Base-by-base conservation (phyloP, 192 early-diverging fungal species). In the Coemansia sp. region DNA sequence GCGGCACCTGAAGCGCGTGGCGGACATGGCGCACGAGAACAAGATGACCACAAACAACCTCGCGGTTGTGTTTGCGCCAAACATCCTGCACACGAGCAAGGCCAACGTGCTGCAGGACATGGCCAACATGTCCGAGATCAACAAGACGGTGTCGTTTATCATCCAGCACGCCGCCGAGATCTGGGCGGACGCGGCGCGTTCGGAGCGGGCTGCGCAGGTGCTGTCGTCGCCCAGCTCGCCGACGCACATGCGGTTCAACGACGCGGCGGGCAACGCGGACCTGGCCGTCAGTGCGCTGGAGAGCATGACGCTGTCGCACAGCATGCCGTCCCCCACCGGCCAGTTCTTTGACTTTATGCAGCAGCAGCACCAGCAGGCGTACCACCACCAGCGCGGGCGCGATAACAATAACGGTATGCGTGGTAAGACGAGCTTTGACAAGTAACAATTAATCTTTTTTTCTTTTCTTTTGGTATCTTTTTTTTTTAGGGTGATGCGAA, bases 31-130 rank as follows among this genome's bases (percentile, higher is more conserved):
- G 30, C 60, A 65, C 30, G 71, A 82, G 23, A 98, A 98, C 71
- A 83, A 91, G 54, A 98, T 98, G 96, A 87, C 84, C 4, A 70
- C 91, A 35, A 92, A 94, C 68, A 98, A 97, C 52, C 69, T 98
- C 50, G 86, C 92, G 21, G 93, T 96, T 31, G 92, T 98, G 24
- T 96, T 98, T 88, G 94, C 88, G 5, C 93, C 92, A 10, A 95
- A 90, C 5, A 64, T 98, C 25, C 66, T 92, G 78, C 84, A 85
- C 12, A 84, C 85, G 73, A 79, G 67, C 11, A 79, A 74, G 40
- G 51, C 42, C 44, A 61, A 88, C 53, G 60, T 86, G 27, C 69
- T 77, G 16, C 67, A 69, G 18, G 89, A 90, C 62, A 83, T 92
- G 58, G 55, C 83, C 35, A 88, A 92, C 51, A 92, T 90, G 87